A percentile compares a stretch with the other conserved stretches of the same genome.
These are phyloP conservation scores for Pelargonium cotyledonis DNA, from an alignment of 441 rosid species.

Conservation along the genomic window DNA sequence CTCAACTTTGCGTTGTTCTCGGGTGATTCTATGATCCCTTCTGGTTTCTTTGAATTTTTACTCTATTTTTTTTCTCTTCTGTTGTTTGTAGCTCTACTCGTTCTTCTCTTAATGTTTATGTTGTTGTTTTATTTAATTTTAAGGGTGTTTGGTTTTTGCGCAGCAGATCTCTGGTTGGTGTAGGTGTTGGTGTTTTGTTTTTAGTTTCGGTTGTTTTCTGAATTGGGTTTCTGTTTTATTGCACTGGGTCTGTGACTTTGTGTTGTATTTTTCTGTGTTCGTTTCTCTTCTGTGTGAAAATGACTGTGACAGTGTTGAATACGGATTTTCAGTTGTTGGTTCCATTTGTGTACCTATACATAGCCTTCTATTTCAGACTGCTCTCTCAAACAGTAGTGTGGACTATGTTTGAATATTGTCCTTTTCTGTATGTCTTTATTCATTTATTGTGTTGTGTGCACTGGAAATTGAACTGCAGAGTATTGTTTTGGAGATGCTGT, in stretches of 20 bases:
- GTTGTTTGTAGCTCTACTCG: background rate
- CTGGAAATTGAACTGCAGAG: background rate
- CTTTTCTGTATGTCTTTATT: background rate
- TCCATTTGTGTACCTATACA: background rate
- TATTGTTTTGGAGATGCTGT: background rate
- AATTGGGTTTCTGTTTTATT: background rate
- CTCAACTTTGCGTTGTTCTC: background rate
- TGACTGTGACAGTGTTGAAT: background rate
- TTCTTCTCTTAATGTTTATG: no score
- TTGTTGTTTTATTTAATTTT: no score
- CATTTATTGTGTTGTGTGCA: background rate
- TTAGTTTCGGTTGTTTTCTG: background rate
- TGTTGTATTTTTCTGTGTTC: background rate
- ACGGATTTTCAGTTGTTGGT: background rate
- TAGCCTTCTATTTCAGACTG: background rate
- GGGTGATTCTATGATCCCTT: background rate
- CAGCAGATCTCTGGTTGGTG: background rate
- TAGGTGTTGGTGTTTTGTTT: no score
- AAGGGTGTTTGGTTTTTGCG: no score
- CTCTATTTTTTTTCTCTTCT: background rate
- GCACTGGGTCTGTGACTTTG: constrained; percentile 1
- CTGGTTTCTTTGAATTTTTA: background rate
- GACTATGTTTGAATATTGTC: background rate
- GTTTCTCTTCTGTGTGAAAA: constrained; percentile 6
- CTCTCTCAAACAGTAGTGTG: background rate